These are phyloP conservation scores for Protea cynaroides DNA, from an alignment of 164 flowering plant genomes.

Conservation along the genomic window DNA sequence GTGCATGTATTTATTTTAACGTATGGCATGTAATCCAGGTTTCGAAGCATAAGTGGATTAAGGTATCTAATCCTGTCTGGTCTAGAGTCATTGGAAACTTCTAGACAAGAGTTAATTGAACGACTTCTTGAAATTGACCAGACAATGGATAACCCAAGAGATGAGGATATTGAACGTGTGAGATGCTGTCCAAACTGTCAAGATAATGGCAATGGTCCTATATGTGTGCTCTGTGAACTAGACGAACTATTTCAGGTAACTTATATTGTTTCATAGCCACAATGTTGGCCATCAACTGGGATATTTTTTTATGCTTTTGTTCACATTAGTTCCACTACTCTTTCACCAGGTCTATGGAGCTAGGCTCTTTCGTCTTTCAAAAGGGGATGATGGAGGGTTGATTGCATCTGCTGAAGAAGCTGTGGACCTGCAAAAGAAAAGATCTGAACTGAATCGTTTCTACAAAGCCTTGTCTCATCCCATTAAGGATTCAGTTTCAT, in stretches of 20 bases:
- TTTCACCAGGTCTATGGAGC: constrained; percentile 67
- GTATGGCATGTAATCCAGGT: constrained; percentile 36
- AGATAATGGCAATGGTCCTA: constrained; percentile 50
- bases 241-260: constrained; percentile 79
- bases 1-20: not conserved
- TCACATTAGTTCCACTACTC: constrained; percentile 5
- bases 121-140: constrained; percentile 64
- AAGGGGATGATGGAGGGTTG: constrained; percentile 46
- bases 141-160: constrained; percentile 83
- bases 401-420: constrained; percentile 81
- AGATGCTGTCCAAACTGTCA: constrained; percentile 69
- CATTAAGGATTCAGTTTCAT: constrained; percentile 29
- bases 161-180: constrained; percentile 69
- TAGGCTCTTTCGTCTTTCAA: constrained; percentile 69
- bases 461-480: constrained; percentile 41
- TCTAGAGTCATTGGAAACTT: constrained; percentile 62
- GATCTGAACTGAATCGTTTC: constrained; percentile 58
- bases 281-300: not conserved
- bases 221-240: constrained; percentile 77
- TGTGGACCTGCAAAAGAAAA: constrained; percentile 63
- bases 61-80: constrained; percentile 69
- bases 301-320: not conserved
- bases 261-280: constrained; percentile 3
- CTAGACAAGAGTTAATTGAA: constrained; percentile 60
- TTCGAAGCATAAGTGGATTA: constrained; percentile 54